Conservation (phyloP, 768 basidiomycete species). For the Hemileccinum rubropunctum region DNA sequence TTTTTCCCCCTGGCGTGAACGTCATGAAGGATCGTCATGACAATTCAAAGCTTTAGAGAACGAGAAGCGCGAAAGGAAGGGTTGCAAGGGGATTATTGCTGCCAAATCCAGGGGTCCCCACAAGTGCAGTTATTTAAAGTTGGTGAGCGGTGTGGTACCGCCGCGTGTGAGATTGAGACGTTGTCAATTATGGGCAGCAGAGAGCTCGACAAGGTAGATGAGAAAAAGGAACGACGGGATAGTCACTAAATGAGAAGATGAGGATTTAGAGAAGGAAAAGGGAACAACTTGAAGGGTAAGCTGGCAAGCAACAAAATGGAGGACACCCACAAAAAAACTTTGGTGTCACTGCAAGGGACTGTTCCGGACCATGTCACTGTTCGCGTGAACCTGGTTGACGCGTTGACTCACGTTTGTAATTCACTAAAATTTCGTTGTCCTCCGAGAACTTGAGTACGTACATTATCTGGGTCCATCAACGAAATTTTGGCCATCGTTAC, state of each 20-base stretch:
- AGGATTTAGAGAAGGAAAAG: too few relatives aligned
- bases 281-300: neutral
- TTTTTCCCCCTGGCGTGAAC: constrained; percentile 5
- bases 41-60: neutral
- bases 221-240: neutral
- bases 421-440: constrained; percentile 6
- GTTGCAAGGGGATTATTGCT: neutral
- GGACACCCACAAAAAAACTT: neutral
- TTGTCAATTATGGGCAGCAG: constrained; percentile 1
- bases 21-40: constrained; percentile 14
- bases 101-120: neutral
- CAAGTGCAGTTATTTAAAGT: neutral
- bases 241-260: neutral
- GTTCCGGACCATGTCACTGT: too few relatives aligned
- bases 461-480: neutral
- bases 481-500: too few relatives aligned
- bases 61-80: neutral
- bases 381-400: neutral
- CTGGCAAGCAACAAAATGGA: constrained; percentile 8
- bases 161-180: constrained; percentile 22
- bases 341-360: constrained; percentile 11
- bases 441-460: neutral
- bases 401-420: neutral
- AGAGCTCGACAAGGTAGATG: constrained; percentile 6
- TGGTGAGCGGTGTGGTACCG: constrained; percentile 7